A percentile compares a stretch with the other conserved stretches of the same genome.
Conservation (phyloP, 164 flowering plant species). For the Hamamelis virginiana region DNA sequence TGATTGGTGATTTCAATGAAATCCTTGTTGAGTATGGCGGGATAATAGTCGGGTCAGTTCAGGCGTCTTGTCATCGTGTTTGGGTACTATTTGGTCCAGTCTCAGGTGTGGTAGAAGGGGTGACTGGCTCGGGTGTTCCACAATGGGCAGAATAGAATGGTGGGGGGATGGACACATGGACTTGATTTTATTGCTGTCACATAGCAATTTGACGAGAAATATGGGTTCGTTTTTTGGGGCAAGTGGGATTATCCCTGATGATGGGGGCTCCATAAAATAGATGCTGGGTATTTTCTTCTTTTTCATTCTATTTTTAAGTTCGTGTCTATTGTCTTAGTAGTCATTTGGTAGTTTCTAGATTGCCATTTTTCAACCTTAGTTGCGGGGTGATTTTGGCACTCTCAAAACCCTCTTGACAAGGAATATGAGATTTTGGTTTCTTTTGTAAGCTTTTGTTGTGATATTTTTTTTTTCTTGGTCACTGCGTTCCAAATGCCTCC, state of each 20-base stretch:
- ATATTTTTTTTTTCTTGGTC: not conserved
- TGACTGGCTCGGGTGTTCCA: not conserved
- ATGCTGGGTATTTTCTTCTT: too few species aligned
- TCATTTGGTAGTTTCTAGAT: not conserved
- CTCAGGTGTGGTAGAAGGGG: not conserved
- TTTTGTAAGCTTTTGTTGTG: not conserved
- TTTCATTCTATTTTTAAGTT: not conserved
- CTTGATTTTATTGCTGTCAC: not conserved
- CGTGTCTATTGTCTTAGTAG: not conserved
- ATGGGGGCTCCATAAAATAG: too few species aligned
- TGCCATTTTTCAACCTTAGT: not conserved
- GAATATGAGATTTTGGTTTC: not conserved
- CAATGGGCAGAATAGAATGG: not conserved
- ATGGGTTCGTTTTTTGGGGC: not conserved
- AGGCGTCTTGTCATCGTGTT: slow-evolving; percentile 12
- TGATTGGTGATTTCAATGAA: slow-evolving; percentile 6
- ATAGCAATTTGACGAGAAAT: not conserved
- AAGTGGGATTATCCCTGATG: not conserved
- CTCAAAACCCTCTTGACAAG: not conserved
- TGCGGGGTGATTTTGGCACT: slow-evolving; percentile 9
- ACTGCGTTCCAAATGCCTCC: too few species aligned
- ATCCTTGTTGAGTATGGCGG: slow-evolving; percentile 1
- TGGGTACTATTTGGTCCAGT: slow-evolving; percentile 12
- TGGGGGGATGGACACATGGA: not conserved
- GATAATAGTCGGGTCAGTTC: slow-evolving; percentile 17